Base-by-base conservation (phyloP, 2,329 filamentous ascomycete genomes). In the Cadophora malorum region DNA sequence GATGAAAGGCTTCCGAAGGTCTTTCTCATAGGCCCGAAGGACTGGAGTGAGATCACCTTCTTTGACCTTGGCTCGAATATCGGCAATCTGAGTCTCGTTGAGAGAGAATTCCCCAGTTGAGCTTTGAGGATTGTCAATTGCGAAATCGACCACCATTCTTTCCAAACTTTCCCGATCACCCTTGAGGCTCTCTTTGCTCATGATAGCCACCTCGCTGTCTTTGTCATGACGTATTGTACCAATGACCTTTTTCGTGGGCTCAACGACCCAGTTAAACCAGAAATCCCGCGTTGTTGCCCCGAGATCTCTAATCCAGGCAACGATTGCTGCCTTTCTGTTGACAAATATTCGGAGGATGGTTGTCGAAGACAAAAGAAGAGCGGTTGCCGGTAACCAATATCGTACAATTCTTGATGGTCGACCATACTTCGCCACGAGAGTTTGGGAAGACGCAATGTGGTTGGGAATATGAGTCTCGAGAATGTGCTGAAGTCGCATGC, bases 101-200 rank as follows among this genome's bases (percentile, higher is more conserved):
- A 94, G 81, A 7, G 85, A 73, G 0, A 75, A 77, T 0, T 82
- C 83, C 9, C 83, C 83, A 35, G 77, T 75, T 21, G 84, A 81
- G 33, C 88, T 85, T 64, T 88, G 84, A 1, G 93, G 91, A 75
- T 94, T 93, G 74, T 97, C 94, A 10, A 90, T 82, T 4, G 94
- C 92, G 81, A 99, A 99, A 73, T 98, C 96, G 47, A 99, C 91
- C 4, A 99, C 96, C 96, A 99, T 99, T 59, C 96, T 90, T 79
- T 99, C 95, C 38, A 99, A 83, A 76, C 94, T 97, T 64, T 94
- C 93, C 38, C 93, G 89, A 78, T 99, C 96, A 1, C 94, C 94
- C 78, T 91, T 90, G 25, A 99, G 85, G 73, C 94, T 97, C 73
- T 95, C 91, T 68, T 93, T 92, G 81, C 94, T 97, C 91, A 99